These are phyloP conservation scores for Sarocladiaceae sp. DNA, from an alignment of 2,329 filamentous ascomycete genomes.

Conservation along the genomic window DNA sequence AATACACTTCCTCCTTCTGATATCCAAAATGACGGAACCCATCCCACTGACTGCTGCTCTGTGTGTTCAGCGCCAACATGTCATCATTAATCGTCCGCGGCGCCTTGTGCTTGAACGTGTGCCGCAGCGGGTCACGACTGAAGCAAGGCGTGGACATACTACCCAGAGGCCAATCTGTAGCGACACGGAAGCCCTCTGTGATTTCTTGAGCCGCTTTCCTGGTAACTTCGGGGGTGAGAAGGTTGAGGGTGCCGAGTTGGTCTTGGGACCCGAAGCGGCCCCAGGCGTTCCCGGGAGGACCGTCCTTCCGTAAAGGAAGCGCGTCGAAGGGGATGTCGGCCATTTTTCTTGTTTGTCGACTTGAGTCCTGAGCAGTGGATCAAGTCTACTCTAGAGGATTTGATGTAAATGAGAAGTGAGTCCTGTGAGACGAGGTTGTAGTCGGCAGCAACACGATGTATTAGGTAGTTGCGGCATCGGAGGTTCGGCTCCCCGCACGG, in stretches of 20 bases:
- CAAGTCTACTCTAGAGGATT: too few species aligned
- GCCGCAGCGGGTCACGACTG: constrained; percentile 21
- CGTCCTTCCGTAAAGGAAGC: constrained; percentile 42
- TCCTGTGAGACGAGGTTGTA: too few species aligned
- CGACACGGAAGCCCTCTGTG: constrained; percentile 22
- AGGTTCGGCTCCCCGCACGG: too few species aligned
- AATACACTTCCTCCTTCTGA: constrained; percentile 28
- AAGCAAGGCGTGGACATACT: constrained; percentile 28
- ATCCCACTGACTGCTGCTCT: constrained; percentile 34
- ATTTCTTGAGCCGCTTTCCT: constrained; percentile 24
- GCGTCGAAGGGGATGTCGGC: constrained; percentile 29
- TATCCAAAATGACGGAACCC: constrained; percentile 32
- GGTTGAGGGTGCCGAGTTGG: constrained; percentile 48
- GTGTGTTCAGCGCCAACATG: constrained; percentile 26
- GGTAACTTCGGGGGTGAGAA: constrained; percentile 34
- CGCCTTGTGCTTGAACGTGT: constrained; percentile 21
- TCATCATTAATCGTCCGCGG: constrained; percentile 27
- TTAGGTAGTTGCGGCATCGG: too few species aligned
- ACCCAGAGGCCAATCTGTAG: constrained; percentile 27
- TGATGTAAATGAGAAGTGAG: too few species aligned
- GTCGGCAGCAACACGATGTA: too few species aligned
- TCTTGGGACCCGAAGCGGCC: constrained; percentile 45
- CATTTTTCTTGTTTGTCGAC: constrained; percentile 2
- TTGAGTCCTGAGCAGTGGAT: too few species aligned
- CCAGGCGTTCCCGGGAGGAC: constrained; percentile 49